Conservation (phyloP, 352 stramenopile species). For the Phytophthora pini region DNA sequence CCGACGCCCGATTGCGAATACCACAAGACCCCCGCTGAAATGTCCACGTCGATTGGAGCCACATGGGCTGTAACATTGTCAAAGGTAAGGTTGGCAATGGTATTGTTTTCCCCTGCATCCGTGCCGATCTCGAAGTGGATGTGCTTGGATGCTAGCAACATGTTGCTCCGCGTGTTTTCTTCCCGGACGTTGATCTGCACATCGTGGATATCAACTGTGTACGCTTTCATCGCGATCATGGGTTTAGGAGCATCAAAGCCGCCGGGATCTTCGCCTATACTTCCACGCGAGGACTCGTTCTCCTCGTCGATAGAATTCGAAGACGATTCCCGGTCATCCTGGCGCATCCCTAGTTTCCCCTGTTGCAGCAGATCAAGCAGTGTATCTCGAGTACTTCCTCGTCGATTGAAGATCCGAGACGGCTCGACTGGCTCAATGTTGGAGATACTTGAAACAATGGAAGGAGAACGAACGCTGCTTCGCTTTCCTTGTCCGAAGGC, state of each 20-base stretch:
- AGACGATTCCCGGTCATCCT: slow-evolving; percentile 30
- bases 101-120: slow-evolving; percentile 50
- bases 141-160: slow-evolving; percentile 74
- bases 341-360: slow-evolving; percentile 63
- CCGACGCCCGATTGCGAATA: slow-evolving; percentile 49
- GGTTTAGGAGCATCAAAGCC: slow-evolving; percentile 27
- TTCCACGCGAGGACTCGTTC: slow-evolving; percentile 16
- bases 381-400: slow-evolving; percentile 64
- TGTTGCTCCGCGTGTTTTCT: slow-evolving; percentile 67
- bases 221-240: slow-evolving; percentile 67
- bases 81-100: slow-evolving; percentile 68
- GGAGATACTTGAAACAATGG: slow-evolving; percentile 12
- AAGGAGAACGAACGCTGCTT: slow-evolving; percentile 29
- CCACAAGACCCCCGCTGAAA: slow-evolving; percentile 74
- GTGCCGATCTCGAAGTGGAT: slow-evolving; percentile 80
- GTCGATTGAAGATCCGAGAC: slow-evolving; percentile 20
- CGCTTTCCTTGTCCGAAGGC: slow-evolving; percentile 18
- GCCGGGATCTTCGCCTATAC: slow-evolving; percentile 19
- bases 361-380: slow-evolving; percentile 78
- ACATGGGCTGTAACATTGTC: slow-evolving; percentile 76
- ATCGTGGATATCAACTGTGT: slow-evolving; percentile 80
- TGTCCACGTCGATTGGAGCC: slow-evolving; percentile 78
- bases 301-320: slow-evolving; percentile 21
- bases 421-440: slow-evolving; percentile 1
- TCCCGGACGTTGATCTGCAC: slow-evolving; percentile 83